Percentiles rank a stretch among this genome's conserved stretches.
phyloP scores from a whole-genome alignment of 805 yeast species.

The Ogataea allantospora region DNA sequence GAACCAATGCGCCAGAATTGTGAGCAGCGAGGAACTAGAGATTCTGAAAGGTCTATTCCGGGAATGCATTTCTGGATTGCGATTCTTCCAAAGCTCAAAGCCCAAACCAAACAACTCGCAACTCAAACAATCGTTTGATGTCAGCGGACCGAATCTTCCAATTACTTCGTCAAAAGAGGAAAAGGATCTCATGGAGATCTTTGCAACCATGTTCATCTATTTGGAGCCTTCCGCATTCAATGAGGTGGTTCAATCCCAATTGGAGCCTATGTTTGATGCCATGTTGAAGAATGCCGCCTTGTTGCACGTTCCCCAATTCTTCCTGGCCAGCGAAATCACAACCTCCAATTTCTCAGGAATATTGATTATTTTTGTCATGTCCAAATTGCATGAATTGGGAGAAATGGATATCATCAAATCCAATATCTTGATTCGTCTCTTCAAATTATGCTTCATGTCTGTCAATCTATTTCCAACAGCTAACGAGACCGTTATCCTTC shows the following conservation, averaged over 20 bases:
- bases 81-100: conserved; percentile 63
- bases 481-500: conserved; percentile 84
- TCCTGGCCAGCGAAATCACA: conserved; percentile 90
- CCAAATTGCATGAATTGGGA: conserved; percentile 75
- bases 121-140: conserved; percentile 47
- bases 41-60: conserved; percentile 75
- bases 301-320: conserved; percentile 89
- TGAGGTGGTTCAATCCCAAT: conserved; percentile 81
- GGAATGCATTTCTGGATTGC: conserved; percentile 79
- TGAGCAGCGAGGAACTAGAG: conserved; percentile 76
- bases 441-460: conserved; percentile 93
- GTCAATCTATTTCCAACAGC: conserved; percentile 85
- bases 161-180: conserved; percentile 89
- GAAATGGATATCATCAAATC: conserved; percentile 74
- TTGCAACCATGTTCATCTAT: conserved; percentile 90
- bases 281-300: conserved; percentile 82
- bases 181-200: conserved; percentile 91
- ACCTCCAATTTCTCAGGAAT: conserved; percentile 89
- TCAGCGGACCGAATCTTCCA: conserved; percentile 79
- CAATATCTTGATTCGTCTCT: conserved; percentile 77
- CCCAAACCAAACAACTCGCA: conserved; percentile 41
- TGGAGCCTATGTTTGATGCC: conserved; percentile 72
- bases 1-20: conserved; percentile 85
- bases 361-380: conserved; percentile 69
- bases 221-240: conserved; percentile 94